A percentile compares a stretch with the other conserved stretches of the same genome.
Evolutionary conservation across 306 rosid species (phyloP).

Genomic region (Macrotyloma uniflorum): DNA sequence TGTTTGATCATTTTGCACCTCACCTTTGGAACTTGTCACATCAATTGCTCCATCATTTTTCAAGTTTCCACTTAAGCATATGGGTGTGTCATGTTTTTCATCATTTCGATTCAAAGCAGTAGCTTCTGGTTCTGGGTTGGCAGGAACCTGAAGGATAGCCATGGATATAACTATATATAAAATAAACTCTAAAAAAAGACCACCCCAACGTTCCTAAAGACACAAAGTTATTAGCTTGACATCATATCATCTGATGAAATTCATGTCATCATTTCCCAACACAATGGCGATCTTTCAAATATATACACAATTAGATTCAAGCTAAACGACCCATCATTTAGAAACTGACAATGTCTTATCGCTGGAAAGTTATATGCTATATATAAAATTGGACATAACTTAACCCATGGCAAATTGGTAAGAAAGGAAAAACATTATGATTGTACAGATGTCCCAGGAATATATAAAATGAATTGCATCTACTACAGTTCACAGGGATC

Average conservation of each 20-base stretch:
- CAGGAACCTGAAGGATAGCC: conserved; percentile 56
- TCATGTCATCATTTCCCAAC: conserved; percentile 8
- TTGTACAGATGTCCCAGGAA: conserved; percentile 6
- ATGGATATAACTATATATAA: neutral
- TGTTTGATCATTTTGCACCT: conserved; percentile 39
- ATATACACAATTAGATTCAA: conserved; percentile 6
- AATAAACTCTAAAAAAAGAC: conserved; percentile 19
- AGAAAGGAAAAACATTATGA: neutral
- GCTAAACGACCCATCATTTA: conserved; percentile 19
- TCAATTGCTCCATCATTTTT: conserved; percentile 45
- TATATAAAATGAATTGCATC: conserved; percentile 5
- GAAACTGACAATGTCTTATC: conserved; percentile 15
- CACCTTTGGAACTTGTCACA: conserved; percentile 38
- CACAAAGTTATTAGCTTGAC: neutral
- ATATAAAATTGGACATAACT: conserved; percentile 12
- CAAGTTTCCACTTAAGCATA: conserved; percentile 34
- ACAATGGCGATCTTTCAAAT: conserved; percentile 10
- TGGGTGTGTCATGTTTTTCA: conserved; percentile 39
- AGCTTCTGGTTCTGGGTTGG: conserved; percentile 49
- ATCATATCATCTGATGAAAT: conserved; percentile 5
- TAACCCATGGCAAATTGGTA: conserved; percentile 10
- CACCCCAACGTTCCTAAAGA: neutral
- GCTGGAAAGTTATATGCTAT: conserved; percentile 10
- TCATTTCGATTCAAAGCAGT: conserved; percentile 46
- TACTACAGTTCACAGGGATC: neutral